Evolutionary conservation across 176 grass and related monocot species (phyloP), one percentile per base, ranked within the genome.

Genomic region (Bothriochloa decipiens): DNA sequence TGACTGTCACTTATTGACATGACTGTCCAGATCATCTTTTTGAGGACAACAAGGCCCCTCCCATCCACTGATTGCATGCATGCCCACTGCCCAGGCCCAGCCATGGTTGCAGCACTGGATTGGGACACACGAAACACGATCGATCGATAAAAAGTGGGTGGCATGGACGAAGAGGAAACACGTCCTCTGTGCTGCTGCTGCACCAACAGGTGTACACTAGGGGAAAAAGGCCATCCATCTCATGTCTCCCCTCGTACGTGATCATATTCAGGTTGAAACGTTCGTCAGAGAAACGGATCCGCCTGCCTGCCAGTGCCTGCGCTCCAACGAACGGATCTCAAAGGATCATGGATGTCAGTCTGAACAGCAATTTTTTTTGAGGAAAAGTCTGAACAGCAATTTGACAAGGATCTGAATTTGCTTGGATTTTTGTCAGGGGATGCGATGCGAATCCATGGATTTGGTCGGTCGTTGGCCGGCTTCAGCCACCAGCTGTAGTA

Each of bases 11-110:
- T 84, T 2, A 12, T 55, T 62, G 83, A 70, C 71, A 70, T 42
- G 71, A 77, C 64, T 40, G 68, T 32, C 64, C 65, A 78, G 58
- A 79, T 55, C 72, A 61, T 61, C 81, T 89, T 89, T 81, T 81
- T 49, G 27, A 84, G 60, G 76, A 85, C 82, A 88, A 80, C 61
- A 88, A 58, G 73, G 6, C 13, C 8, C 41, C 1, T n/a, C 7
- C 25, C 4, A 12, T 63, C 60, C 11, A 84, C 42, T 68, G 37
- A 76, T 57, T 76, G 73, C n/a, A 55, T 36, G 2, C 4, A 36
- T 36, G 35, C 35, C 35, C 35, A 36, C 2, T 11, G 42, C 15
- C 12, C 22, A 23, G 42, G 40, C 70, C 12, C 2, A 68, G 68
- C 75, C 81, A 60, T 46, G 36, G 60, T 23, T 84, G 87, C 68